A percentile compares a stretch with the other conserved stretches of the same genome.
Evolutionary conservation across 2,329 filamentous ascomycete species (phyloP).

Genomic region (Rutstroemia sp.): DNA sequence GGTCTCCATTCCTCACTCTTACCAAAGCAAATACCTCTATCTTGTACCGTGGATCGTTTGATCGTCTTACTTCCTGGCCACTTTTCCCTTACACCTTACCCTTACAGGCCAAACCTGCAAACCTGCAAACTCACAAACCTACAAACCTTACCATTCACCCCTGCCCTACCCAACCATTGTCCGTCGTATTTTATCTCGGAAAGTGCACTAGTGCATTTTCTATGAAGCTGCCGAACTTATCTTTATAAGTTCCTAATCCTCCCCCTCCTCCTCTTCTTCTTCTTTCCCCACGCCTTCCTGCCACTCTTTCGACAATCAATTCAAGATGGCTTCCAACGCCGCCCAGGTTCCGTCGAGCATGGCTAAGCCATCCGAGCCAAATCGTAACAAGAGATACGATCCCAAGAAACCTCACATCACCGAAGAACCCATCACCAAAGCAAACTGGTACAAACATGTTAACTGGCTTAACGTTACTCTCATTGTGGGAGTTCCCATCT

Average conservation of each 20-base stretch:
- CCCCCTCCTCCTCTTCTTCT: neutral
- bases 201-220: neutral
- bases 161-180: neutral
- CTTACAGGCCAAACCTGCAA: neutral
- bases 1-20: neutral
- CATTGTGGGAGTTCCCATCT: constrained; percentile 69
- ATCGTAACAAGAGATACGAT: constrained; percentile 38
- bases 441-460: constrained; percentile 87
- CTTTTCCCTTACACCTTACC: neutral
- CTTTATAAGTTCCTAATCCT: constrained; percentile 4
- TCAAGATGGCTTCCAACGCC: constrained; percentile 9
- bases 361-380: constrained; percentile 24
- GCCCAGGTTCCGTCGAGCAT: constrained; percentile 21
- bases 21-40: too few relatives aligned
- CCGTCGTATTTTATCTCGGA: neutral
- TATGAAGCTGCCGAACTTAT: neutral
- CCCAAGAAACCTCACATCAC: constrained; percentile 76
- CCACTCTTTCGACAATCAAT: constrained; percentile 12
- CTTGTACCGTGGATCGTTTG: too few relatives aligned
- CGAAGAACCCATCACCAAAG: constrained; percentile 69
- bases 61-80: too few relatives aligned
- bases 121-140: too few relatives aligned
- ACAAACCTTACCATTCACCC: neutral
- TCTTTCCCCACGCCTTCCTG: neutral
- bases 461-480: constrained; percentile 87